Conservation (phyloP, 805 yeast species). For the Saccharomycopsis oosterbeekiorum region DNA sequence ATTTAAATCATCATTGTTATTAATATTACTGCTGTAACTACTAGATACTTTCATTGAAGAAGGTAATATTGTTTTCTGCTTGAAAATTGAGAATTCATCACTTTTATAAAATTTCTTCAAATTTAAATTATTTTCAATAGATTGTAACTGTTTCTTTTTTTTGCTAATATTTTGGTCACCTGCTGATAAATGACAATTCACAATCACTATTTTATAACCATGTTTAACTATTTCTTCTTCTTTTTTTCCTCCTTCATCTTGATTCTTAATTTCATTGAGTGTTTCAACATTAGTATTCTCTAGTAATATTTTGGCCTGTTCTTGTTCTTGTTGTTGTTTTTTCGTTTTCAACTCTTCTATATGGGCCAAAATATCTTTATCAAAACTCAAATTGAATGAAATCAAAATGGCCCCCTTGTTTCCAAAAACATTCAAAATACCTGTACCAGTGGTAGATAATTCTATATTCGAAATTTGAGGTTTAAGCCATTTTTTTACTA, state of each 20-base stretch:
- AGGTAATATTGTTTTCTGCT: neutral
- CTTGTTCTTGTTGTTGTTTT: neutral
- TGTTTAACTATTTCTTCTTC: constrained; percentile 22
- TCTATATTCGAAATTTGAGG: constrained; percentile 32
- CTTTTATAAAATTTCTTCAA: constrained; percentile 20
- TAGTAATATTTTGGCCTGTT: neutral
- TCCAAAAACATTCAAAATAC: constrained; percentile 48
- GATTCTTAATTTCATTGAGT: neutral
- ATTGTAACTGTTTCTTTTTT: constrained; percentile 36
- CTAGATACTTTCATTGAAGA: neutral
- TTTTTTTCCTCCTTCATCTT: neutral
- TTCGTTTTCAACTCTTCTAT: neutral
- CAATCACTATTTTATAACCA: constrained; percentile 28
- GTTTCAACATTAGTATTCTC: neutral
- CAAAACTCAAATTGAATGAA: constrained; percentile 32
- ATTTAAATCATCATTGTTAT: neutral
- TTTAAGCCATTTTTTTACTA: constrained; percentile 27
- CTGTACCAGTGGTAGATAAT: constrained; percentile 43
- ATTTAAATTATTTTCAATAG: constrained; percentile 26
- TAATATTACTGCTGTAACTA: neutral
- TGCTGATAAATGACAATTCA: constrained; percentile 47
- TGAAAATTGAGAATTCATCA: constrained; percentile 9
- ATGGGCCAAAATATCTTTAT: constrained; percentile 21
- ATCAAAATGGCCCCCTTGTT: constrained; percentile 51
- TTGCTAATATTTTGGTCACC: constrained; percentile 35